Percentiles rank a stretch among this genome's conserved stretches.
Conservation (phyloP, 371 early-diverging fungal genomes). For the Syncephalastrum racemosum region DNA sequence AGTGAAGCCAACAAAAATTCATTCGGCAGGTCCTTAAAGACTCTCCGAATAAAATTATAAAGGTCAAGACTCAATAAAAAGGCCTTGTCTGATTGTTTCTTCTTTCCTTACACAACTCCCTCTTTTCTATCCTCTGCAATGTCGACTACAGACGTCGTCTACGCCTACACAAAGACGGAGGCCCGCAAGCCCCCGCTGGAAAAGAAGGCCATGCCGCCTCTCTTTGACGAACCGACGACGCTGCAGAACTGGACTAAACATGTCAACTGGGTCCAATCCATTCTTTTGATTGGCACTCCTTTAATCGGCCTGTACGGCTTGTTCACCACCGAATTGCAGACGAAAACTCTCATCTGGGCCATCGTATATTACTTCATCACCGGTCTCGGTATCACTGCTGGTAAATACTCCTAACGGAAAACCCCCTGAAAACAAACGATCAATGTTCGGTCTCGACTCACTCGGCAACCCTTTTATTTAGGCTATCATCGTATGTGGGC, state of each 20-base stretch:
- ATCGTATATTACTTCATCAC: conserved; percentile 80
- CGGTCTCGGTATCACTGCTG: conserved; percentile 92
- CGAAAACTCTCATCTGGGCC: conserved; percentile 75
- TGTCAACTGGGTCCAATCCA: conserved; percentile 83
- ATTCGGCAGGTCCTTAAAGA: too few species aligned
- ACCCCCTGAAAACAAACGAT: background rate
- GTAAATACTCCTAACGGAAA: conserved; percentile 28
- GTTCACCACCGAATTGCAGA: conserved; percentile 63
- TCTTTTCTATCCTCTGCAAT: conserved; percentile 10
- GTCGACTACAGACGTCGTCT: conserved; percentile 24
- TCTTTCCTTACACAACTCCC: conserved; percentile 10
- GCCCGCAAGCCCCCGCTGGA: conserved; percentile 45
- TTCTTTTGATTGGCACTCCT: conserved; percentile 74
- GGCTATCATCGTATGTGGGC: conserved; percentile 85
- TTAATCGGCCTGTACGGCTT: conserved; percentile 80
- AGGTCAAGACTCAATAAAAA: too few species aligned
- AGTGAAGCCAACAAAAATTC: too few species aligned
- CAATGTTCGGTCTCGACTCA: conserved; percentile 1
- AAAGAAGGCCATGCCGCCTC: conserved; percentile 43
- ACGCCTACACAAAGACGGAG: conserved; percentile 47
- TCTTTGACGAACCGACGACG: conserved; percentile 55
- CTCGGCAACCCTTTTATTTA: conserved; percentile 2
- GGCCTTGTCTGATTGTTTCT: background rate
- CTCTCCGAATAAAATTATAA: too few species aligned
- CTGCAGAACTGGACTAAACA: conserved; percentile 53